Conservation (phyloP, 2,329 filamentous ascomycete genomes). For the Diaporthe vaccinii region DNA sequence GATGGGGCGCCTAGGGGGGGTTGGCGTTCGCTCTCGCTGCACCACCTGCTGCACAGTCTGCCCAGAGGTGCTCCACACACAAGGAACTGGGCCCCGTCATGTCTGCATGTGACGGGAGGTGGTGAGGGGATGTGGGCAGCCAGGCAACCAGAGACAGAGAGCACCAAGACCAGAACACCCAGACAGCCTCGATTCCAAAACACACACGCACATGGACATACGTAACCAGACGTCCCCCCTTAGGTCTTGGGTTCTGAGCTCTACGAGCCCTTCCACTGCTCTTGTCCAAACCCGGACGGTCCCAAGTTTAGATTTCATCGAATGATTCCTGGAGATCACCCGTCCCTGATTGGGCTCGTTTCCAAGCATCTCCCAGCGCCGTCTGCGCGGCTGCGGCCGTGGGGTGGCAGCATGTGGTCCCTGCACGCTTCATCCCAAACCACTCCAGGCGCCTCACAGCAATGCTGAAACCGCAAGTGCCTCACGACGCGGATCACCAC, state of each 20-base stretch:
- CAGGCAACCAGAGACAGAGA: not conserved
- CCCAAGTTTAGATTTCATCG: slow-evolving; percentile 36
- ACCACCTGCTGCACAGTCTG: not conserved
- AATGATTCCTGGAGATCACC: slow-evolving; percentile 35
- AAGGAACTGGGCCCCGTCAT: slow-evolving; percentile 22
- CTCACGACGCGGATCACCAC: slow-evolving; percentile 39
- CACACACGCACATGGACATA: slow-evolving; percentile 26
- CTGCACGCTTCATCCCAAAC: slow-evolving; percentile 41
- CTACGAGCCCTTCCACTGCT: not conserved
- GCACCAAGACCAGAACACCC: not conserved
- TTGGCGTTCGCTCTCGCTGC: slow-evolving; percentile 24
- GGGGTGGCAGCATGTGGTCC: slow-evolving; percentile 34
- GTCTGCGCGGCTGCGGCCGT: slow-evolving; percentile 31
- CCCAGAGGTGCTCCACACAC: slow-evolving; percentile 18
- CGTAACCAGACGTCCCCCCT: slow-evolving; percentile 1
- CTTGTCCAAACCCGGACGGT: slow-evolving; percentile 22
- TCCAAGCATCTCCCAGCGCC: slow-evolving; percentile 26
- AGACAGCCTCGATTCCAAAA: slow-evolving; percentile 3
- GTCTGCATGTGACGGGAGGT: slow-evolving; percentile 14
- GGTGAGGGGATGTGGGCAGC: not conserved
- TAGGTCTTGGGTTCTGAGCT: not conserved
- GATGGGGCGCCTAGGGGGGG: not conserved
- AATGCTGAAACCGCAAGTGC: slow-evolving; percentile 40
- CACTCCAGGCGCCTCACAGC: slow-evolving; percentile 25
- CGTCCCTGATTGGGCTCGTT: slow-evolving; percentile 28